phyloP scores from a whole-genome alignment of 257 asterid species.

The Nicotiana knightiana region DNA sequence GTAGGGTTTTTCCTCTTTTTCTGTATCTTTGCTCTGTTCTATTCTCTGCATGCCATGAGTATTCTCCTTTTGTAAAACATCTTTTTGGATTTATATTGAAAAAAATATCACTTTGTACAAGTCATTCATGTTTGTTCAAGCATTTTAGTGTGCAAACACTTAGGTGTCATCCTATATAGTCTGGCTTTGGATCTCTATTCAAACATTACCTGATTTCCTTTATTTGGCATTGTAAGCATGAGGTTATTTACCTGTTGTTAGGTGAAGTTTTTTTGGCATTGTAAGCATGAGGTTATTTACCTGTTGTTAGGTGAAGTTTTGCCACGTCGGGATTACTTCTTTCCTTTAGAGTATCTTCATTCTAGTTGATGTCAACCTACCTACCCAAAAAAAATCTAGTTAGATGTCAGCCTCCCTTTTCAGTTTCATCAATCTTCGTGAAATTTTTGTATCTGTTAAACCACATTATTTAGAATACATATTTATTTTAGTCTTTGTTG shows the following conservation, averaged over 20 bases:
- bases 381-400: neutral
- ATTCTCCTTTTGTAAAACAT: neutral
- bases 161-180: neutral
- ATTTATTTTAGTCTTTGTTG: neutral
- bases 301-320: neutral
- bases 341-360: neutral
- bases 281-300: neutral
- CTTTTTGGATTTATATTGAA: neutral
- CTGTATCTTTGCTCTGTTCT: neutral
- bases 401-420: neutral
- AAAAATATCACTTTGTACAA: neutral
- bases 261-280: neutral
- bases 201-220: neutral
- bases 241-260: neutral
- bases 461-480: neutral
- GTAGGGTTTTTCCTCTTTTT: neutral
- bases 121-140: neutral
- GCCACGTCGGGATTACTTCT: neutral
- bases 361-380: neutral
- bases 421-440: neutral
- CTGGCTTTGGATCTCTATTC: neutral
- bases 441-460: neutral
- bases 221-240: neutral
- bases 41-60: neutral
- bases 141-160: conserved; percentile 1